A percentile compares a stretch with the other conserved stretches of the same genome.
phyloP scores from a whole-genome alignment of 2,329 filamentous ascomycete genomes.

The Fusarium nematophilum region DNA sequence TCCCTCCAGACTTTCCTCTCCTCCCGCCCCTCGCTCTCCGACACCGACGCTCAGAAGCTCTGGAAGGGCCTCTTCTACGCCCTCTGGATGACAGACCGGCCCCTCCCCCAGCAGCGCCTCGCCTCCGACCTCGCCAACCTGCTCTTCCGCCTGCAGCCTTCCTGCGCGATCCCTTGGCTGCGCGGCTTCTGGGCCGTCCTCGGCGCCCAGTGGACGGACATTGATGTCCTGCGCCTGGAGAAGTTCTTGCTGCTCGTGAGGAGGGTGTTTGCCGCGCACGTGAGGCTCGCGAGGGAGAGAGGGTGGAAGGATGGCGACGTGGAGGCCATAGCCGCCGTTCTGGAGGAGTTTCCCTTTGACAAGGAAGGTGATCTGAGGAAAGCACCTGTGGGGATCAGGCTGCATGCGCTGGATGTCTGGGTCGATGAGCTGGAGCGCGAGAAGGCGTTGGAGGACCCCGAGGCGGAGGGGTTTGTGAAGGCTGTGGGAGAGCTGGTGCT shows the following conservation, averaged over 20 bases:
- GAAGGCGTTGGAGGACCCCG: conserved; percentile 59
- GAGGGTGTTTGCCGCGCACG: conserved; percentile 78
- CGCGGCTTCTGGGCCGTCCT: conserved; percentile 79
- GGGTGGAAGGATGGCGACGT: conserved; percentile 47
- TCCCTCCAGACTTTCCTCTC: conserved; percentile 84
- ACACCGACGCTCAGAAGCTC: conserved; percentile 83
- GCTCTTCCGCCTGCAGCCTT: conserved; percentile 63
- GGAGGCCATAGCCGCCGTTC: conserved; percentile 42
- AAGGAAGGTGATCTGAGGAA: conserved; percentile 58
- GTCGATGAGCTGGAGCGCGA: conserved; percentile 87
- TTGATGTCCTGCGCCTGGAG: conserved; percentile 84
- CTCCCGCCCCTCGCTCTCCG: conserved; percentile 67
- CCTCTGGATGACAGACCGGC: conserved; percentile 93
- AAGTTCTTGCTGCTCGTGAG: conserved; percentile 92
- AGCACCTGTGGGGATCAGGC: conserved; percentile 84
- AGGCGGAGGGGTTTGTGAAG: conserved; percentile 61
- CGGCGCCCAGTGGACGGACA: conserved; percentile 75
- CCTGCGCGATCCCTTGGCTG: conserved; percentile 61
- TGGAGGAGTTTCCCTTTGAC: conserved; percentile 50
- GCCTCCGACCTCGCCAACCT: conserved; percentile 81
- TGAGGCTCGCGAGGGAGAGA: conserved; percentile 59
- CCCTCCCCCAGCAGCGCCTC: conserved; percentile 86
- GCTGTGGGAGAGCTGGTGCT: conserved; percentile 66
- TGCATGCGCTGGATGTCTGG: conserved; percentile 92
- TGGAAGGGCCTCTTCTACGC: conserved; percentile 97